Conservation (phyloP, 805 yeast genomes). For the Suhomyces pyralidae region DNA sequence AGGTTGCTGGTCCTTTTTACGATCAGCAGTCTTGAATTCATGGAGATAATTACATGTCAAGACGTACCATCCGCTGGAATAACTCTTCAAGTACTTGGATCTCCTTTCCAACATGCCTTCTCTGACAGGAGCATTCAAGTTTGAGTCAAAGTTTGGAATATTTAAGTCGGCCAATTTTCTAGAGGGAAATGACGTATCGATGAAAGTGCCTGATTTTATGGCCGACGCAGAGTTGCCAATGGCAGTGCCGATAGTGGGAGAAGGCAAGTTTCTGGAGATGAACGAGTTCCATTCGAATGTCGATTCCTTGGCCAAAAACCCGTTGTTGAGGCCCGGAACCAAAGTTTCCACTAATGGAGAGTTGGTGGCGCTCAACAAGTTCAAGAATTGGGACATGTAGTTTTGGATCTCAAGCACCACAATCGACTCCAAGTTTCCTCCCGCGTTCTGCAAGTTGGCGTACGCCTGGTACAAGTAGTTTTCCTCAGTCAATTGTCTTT, state of each 20-base stretch:
- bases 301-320: constrained; percentile 74
- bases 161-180: constrained; percentile 47
- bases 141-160: constrained; percentile 68
- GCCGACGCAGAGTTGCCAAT: constrained; percentile 24
- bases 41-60: constrained; percentile 85
- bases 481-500: constrained; percentile 76
- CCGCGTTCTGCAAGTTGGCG: constrained; percentile 80
- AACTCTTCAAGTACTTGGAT: constrained; percentile 88
- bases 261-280: constrained; percentile 58
- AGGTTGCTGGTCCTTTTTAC: constrained; percentile 78
- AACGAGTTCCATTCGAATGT: constrained; percentile 87
- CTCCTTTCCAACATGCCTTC: constrained; percentile 85
- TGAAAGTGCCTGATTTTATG: constrained; percentile 35
- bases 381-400: constrained; percentile 70
- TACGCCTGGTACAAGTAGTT: constrained; percentile 86
- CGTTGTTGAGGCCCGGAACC: constrained; percentile 56
- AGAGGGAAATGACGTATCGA: constrained; percentile 38
- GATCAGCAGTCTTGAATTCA: constrained; percentile 81
- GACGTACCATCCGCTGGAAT: constrained; percentile 86
- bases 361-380: constrained; percentile 68
- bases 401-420: constrained; percentile 85
- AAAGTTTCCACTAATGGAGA: constrained; percentile 65
- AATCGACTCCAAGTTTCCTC: constrained; percentile 80
- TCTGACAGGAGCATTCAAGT: constrained; percentile 60
- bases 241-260: constrained; percentile 26